phyloP scores from a whole-genome alignment of 2,329 filamentous ascomycete species.

The Huntiella omanensis region DNA sequence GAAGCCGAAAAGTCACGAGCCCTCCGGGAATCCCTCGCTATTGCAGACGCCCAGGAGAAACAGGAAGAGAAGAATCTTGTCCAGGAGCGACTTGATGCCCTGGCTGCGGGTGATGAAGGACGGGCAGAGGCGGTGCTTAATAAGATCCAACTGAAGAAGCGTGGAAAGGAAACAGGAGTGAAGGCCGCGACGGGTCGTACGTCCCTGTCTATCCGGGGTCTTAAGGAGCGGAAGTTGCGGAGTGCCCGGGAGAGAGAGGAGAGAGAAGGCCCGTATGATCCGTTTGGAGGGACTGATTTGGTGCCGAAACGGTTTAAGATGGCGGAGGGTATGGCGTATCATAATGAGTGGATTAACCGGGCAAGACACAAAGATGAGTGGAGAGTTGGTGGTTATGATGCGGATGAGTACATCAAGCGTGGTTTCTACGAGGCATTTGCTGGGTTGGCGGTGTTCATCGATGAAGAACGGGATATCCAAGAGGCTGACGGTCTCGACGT shows the following conservation, averaged over 20 bases:
- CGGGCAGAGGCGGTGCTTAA: slow-evolving; percentile 39
- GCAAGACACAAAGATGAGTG: slow-evolving; percentile 46
- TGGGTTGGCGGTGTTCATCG: slow-evolving; percentile 71
- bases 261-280: slow-evolving; percentile 64
- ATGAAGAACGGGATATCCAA: slow-evolving; percentile 41
- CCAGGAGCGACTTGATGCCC: slow-evolving; percentile 49
- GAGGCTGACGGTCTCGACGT: background rate
- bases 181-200: slow-evolving; percentile 15
- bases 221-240: slow-evolving; percentile 29
- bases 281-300: slow-evolving; percentile 60
- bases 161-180: slow-evolving; percentile 29
- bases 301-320: slow-evolving; percentile 51
- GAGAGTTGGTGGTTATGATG: slow-evolving; percentile 63
- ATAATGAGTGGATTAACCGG: slow-evolving; percentile 53
- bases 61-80: slow-evolving; percentile 42
- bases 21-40: slow-evolving; percentile 36
- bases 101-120: slow-evolving; percentile 41
- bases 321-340: slow-evolving; percentile 37
- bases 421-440: slow-evolving; percentile 79
- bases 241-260: slow-evolving; percentile 17
- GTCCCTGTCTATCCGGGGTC: slow-evolving; percentile 52
- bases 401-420: slow-evolving; percentile 63
- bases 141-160: slow-evolving; percentile 54
- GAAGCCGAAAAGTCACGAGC: slow-evolving; percentile 42
- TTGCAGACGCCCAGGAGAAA: slow-evolving; percentile 54